Conservation (phyloP, 176 grass and related monocot species). For the Panicum miliaceum region DNA sequence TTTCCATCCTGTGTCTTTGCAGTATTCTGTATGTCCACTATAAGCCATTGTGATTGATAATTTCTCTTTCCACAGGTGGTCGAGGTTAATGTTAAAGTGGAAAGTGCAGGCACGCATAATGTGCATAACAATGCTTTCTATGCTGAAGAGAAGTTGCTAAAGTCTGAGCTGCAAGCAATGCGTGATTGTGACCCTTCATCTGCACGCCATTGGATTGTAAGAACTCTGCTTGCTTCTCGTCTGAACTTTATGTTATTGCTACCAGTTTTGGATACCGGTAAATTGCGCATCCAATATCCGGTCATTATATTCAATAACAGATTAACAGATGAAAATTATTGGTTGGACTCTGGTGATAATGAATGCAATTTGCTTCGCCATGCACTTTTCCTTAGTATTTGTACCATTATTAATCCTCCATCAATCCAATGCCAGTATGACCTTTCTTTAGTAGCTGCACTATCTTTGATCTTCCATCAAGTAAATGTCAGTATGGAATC, state of each 20-base stretch:
- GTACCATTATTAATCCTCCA: not conserved
- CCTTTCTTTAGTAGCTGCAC: not conserved
- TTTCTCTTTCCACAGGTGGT: conserved; percentile 65
- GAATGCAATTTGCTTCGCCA: not conserved
- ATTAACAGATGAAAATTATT: not conserved
- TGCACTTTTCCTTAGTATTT: not conserved
- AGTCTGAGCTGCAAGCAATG: conserved; percentile 96
- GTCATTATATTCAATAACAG: not conserved
- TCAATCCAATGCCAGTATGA: not conserved
- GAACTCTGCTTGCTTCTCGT: conserved; percentile 15
- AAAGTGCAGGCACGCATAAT: conserved; percentile 82
- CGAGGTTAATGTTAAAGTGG: conserved; percentile 95
- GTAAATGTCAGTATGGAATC: not conserved
- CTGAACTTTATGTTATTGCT: not conserved
- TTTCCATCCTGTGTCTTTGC: not conserved
- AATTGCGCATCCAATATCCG: not conserved
- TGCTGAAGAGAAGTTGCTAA: conserved; percentile 88
- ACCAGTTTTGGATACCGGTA: not conserved
- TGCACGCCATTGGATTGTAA: conserved; percentile 99
- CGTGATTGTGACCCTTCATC: conserved; percentile 84
- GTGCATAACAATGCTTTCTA: conserved; percentile 98
- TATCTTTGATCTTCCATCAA: conserved; percentile 11
- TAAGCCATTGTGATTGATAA: not conserved
- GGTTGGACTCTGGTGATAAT: not conserved
- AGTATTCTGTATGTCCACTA: not conserved